Base-by-base conservation (phyloP, 2,329 filamentous ascomycete genomes). In the Fusarium proliferatum region DNA sequence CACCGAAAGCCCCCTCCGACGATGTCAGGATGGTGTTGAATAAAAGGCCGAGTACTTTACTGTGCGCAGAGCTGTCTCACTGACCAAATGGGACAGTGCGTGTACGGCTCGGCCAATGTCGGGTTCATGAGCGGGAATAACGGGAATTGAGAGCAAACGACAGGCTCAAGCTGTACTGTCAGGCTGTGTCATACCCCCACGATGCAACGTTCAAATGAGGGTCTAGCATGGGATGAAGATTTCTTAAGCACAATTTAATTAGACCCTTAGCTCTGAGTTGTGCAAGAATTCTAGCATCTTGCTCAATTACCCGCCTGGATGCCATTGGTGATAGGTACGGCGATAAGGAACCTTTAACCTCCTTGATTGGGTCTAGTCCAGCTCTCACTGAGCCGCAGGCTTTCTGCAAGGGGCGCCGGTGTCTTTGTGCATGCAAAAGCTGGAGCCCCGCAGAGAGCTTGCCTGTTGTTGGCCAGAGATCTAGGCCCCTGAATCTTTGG, bases 391-490 rank as follows among this genome's bases (percentile, higher is more conserved):
- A 77, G 76, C 76, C 76, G 70, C 76, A 77, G 66, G 53, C 61
- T 46, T 64, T 62, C 74, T 76, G 76, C 73, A 78, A 76, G 76
- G 76, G 67, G 64, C 52, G 57, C 52, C 58, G 62, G 69, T 70
- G 65, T 66, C 69, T 74, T 63, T 73, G 74, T 63, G 68, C 66
- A 76, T 78, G 72, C 53, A 67, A 67, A 78, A 78, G 73, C 71
- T 76, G 73, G 75, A 78, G 76, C 76, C 76, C 76, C 73, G 64
- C 73, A 70, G 68, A 73, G 73, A 73, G 73, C 74, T 74, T 75
- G 67, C 61, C 63, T 59, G 52, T 62, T 65, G 65, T 69, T 65
- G 67, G 62, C 33, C 64, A 61, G 65, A 69, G 69, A 78, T 77
- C 76, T 72, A 73, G 67, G 69, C 65, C 76, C 67, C 73, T 71